Evolutionary conservation across 306 rosid species (phyloP), one percentile per base, ranked within the genome.

Genomic region (Arachis stenosperma): DNA sequence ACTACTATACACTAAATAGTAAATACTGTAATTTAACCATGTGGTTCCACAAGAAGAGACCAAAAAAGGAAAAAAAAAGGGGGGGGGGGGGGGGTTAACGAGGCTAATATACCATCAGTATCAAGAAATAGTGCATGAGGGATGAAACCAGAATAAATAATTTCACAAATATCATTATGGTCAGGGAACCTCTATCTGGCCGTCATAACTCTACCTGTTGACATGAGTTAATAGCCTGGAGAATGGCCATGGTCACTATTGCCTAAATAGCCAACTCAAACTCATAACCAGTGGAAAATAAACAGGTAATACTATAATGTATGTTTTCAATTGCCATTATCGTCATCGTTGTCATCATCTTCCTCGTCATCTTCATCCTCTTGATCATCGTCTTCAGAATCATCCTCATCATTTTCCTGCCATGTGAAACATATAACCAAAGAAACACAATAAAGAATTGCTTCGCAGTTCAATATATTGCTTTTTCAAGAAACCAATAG

Each of bases 331-430:
- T 83, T 78, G 75, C 75, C 85, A 11, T 84, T 88, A 0, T 80
- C 89, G 1, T 76, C 88, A 4, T 75, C 93, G 0, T 83, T 88
- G 0, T 88, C 85, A 0, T 86, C 86, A 0, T 84, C 89, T 2
- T 90, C 96, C 6, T 75, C 93, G 0, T 83, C 90, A 0, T 88
- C 86, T 0, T 86, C 86, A 0, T 84, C 89, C 3, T 90, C 96
- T 40, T 88, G 84, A 9, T 87, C 91, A 13, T 90, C 91, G 5
- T 90, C 96, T 27, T 89, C 96, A 6, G 91, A 83, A 60, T 84
- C 93, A 0, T 82, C 88, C 15, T 81, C 92, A 29, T 85, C 88
- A 77, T 88, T 86, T 67, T 79, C 92, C 96, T 92, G 87, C 69
- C 3, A 73, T 33, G 54, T 5, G 73, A 40, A 53, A n/a, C 55